Evolutionary conservation across 2,329 filamentous ascomycete species (phyloP).

Genomic region (Bertia moriformis): DNA sequence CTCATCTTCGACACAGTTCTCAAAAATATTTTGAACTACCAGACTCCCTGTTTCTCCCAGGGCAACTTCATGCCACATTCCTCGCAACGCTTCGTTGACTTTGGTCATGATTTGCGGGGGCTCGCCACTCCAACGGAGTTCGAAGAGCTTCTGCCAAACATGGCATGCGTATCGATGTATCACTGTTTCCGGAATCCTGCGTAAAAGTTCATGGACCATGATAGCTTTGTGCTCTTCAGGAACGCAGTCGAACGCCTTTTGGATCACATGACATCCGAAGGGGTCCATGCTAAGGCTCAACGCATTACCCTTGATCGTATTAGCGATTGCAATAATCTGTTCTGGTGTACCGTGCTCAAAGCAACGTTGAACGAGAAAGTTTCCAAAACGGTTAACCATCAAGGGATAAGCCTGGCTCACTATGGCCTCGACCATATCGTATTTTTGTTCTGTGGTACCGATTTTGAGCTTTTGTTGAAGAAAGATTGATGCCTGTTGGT

Average conservation of each 20-base stretch:
- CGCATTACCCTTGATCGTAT: conserved; percentile 85
- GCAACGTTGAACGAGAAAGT: conserved; percentile 95
- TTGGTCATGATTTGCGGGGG: conserved; percentile 97
- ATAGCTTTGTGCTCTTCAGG: conserved; percentile 94
- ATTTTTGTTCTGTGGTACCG: conserved; percentile 86
- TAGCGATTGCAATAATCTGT: conserved; percentile 86
- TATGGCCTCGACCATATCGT: conserved; percentile 91
- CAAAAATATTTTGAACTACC: conserved; percentile 98
- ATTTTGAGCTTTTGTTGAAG: conserved; percentile 98
- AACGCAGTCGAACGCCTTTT: conserved; percentile 96
- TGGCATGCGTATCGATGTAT: conserved; percentile 98
- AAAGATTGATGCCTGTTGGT: conserved; percentile 97
- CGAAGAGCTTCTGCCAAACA: conserved; percentile 98
- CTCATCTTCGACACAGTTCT: conserved; percentile 96
- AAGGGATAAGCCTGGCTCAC: conserved; percentile 85
- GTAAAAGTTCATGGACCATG: conserved; percentile 96
- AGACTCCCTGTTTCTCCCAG: conserved; percentile 92
- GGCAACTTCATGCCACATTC: conserved; percentile 98
- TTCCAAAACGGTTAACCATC: conserved; percentile 98
- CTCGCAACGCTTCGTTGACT: conserved; percentile 84
- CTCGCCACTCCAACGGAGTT: conserved; percentile 85
- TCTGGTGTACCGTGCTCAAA: conserved; percentile 95
- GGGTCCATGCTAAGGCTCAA: conserved; percentile 94
- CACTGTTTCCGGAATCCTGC: conserved; percentile 90
- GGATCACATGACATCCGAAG: conserved; percentile 94